Conservation (phyloP, 805 yeast genomes). For the Cyberlindnera americana region DNA sequence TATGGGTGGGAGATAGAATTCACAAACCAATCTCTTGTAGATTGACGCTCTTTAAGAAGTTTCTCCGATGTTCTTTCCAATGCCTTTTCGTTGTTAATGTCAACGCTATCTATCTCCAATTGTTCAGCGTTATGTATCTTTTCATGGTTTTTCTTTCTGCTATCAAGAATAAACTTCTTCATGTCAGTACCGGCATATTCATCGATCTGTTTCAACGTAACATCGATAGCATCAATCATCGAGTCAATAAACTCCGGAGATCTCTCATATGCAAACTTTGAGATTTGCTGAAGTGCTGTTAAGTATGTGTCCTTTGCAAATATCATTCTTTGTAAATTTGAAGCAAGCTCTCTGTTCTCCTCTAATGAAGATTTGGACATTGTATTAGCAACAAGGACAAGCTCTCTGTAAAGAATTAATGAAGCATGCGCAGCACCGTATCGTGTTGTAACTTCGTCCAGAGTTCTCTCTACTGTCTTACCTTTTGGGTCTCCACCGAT, state of each 20-base stretch:
- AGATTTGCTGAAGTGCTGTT: conserved; percentile 52
- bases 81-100: conserved; percentile 27
- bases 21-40: conserved; percentile 43
- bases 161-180: conserved; percentile 43
- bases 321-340: conserved; percentile 60
- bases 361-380: conserved; percentile 39
- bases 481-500: conserved; percentile 1
- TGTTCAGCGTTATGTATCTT: conserved; percentile 25
- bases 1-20: conserved; percentile 50
- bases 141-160: conserved; percentile 34
- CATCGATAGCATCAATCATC: conserved; percentile 61
- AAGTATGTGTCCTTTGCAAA: conserved; percentile 64
- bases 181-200: conserved; percentile 56
- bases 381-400: conserved; percentile 43
- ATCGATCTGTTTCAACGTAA: conserved; percentile 65
- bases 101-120: conserved; percentile 33
- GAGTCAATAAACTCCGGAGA: conserved; percentile 60
- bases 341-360: conserved; percentile 50
- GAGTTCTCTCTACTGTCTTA: not conserved
- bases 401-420: conserved; percentile 61
- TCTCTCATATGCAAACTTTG: conserved; percentile 59
- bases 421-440: conserved; percentile 68
- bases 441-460: conserved; percentile 16
- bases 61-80: conserved; percentile 30
- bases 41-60: conserved; percentile 32